Conservation (phyloP, 2,329 filamentous ascomycete species). For the Colletotrichum costaricense region DNA sequence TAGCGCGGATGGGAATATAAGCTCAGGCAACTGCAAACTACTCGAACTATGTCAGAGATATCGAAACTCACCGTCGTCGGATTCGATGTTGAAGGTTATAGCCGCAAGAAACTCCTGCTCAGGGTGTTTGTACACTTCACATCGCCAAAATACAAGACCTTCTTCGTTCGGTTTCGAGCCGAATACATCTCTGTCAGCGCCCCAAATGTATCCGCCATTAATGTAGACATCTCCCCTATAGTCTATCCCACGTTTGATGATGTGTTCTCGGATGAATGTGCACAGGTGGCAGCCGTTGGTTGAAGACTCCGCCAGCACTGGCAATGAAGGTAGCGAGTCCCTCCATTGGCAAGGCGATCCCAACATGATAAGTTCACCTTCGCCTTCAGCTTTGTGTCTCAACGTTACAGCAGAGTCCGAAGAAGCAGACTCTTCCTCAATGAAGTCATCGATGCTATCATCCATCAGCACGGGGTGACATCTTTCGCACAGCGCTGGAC, state of each 20-base stretch:
- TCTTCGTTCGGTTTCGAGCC: background rate
- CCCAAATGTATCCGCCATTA: background rate
- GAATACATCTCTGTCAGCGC: background rate
- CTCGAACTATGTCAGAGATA: too few relatives aligned
- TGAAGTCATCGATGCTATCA: background rate
- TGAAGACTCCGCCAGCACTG: background rate
- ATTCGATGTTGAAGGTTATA: conserved; percentile 6
- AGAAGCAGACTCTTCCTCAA: background rate
- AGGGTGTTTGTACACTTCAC: background rate
- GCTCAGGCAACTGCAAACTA: too few relatives aligned
- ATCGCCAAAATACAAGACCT: conserved; percentile 7
- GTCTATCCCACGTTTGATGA: background rate
- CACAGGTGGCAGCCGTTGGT: background rate
- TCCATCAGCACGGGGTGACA: background rate
- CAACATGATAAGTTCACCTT: background rate
- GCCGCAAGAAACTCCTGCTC: background rate
- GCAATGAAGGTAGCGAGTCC: background rate
- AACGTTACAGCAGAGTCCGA: background rate
- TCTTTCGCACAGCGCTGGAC: background rate
- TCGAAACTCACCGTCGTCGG: background rate
- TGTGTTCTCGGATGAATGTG: background rate
- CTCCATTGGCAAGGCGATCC: background rate
- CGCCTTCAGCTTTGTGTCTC: background rate
- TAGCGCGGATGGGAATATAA: too few relatives aligned
- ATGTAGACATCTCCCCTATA: background rate